Evolutionary conservation across 441 rosid species (phyloP).

Genomic region (Melastoma candidum): DNA sequence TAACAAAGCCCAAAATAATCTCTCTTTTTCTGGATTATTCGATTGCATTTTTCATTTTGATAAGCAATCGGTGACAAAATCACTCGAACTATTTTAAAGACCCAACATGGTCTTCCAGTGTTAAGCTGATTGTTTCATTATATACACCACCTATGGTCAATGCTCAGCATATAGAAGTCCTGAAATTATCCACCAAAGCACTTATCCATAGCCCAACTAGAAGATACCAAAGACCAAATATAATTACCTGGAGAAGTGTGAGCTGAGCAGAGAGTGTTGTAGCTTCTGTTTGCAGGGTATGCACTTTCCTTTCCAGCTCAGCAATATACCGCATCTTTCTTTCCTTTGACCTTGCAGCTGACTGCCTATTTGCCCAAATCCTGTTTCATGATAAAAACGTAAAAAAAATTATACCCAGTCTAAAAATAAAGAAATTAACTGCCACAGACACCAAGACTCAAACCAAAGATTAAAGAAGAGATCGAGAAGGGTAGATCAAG

Average conservation of each 20-base stretch:
- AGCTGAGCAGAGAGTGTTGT: constrained; percentile 93
- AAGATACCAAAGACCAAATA: not conserved
- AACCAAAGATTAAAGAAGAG: no score
- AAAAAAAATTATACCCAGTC: not conserved
- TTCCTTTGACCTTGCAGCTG: constrained; percentile 99
- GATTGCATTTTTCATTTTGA: no score
- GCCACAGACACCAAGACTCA: constrained; percentile 1
- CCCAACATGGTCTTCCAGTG: no score
- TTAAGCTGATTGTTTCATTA: no score
- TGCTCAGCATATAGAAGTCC: no score
- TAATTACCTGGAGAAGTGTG: constrained; percentile 69
- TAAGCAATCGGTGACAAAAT: no score
- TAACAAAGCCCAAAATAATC: not conserved
- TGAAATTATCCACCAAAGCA: not conserved
- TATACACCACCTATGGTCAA: no score
- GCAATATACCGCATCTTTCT: constrained; percentile 96
- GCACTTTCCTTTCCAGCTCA: constrained; percentile 96
- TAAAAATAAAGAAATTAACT: not conserved
- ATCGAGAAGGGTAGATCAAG: not conserved
- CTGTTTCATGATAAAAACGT: constrained; percentile 22
- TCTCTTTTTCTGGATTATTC: no score
- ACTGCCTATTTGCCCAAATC: constrained; percentile 99
- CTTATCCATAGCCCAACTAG: not conserved
- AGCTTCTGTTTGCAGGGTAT: constrained; percentile 93
- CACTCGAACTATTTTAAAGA: no score